phyloP scores from a whole-genome alignment of 495 filamentous ascomycete species.

The Xylaria flabelliformis region DNA sequence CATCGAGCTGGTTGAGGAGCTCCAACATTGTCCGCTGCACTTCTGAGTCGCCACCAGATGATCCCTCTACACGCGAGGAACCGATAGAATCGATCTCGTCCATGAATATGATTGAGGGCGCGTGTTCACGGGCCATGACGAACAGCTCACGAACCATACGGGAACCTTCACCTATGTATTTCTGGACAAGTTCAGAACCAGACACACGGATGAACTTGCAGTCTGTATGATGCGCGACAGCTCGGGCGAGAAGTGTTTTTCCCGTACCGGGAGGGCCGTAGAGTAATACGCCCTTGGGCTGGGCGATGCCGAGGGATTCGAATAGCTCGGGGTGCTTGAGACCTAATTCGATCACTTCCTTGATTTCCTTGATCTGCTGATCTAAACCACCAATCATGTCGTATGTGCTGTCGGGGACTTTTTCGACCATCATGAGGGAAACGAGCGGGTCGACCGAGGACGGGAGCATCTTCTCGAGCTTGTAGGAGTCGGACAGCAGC shows the following conservation, averaged over 20 bases:
- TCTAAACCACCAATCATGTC: conserved; percentile 99
- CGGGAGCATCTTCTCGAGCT: conserved; percentile 96
- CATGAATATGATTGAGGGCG: conserved; percentile 99
- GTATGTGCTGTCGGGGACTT: conserved; percentile 99
- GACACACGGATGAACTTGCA: conserved; percentile 99
- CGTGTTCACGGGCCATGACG: conserved; percentile 98
- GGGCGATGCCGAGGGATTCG: conserved; percentile 97
- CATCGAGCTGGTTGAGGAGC: conserved; percentile 96
- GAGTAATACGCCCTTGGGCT: conserved; percentile 95
- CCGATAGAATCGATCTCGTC: conserved; percentile 99
- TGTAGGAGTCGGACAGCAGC: conserved; percentile 93
- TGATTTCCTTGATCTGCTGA: conserved; percentile 99
- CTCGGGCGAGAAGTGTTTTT: conserved; percentile 94
- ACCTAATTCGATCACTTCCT: conserved; percentile 98
- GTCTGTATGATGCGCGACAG: conserved; percentile 96
- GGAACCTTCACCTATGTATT: conserved; percentile 98
- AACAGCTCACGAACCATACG: conserved; percentile 99
- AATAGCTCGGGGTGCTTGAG: conserved; percentile 98
- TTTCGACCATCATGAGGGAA: conserved; percentile 99
- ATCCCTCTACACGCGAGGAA: conserved; percentile 93
- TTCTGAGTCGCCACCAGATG: conserved; percentile 95
- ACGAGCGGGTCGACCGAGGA: conserved; percentile 97
- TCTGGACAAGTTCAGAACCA: conserved; percentile 95
- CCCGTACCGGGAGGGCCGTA: conserved; percentile 97
- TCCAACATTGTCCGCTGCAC: conserved; percentile 99